Percentiles rank a stretch among this genome's conserved stretches.
Conservation (phyloP, 1,284 basidiomycete species). For the Ganoderma lingzhi region DNA sequence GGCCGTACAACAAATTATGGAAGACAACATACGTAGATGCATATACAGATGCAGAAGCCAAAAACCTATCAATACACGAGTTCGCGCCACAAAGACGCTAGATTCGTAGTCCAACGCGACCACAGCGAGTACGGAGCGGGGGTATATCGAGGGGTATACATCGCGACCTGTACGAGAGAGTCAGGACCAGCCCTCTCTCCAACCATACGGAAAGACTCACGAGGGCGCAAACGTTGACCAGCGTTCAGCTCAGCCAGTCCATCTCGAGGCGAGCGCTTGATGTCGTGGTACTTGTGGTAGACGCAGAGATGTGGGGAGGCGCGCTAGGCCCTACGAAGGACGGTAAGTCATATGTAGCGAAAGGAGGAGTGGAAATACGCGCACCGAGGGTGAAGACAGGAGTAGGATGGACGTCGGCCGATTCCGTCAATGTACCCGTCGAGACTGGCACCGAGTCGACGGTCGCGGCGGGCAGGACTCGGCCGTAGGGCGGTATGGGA, state of each 20-base stretch:
- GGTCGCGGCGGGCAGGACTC: neutral
- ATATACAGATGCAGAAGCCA: neutral
- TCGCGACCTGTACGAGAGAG: neutral
- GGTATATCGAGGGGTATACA: neutral
- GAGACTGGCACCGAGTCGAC: neutral
- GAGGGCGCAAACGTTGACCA: neutral
- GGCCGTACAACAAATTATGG: neutral
- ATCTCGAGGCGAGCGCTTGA: neutral
- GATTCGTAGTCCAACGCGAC: neutral
- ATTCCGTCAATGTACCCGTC: neutral
- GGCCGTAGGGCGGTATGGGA: neutral
- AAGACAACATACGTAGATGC: neutral
- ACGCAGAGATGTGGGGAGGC: neutral
- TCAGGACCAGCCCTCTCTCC: neutral
- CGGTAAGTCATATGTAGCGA: neutral
- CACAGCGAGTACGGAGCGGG: neutral
- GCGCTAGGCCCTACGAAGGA: neutral
- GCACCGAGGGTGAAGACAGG: neutral
- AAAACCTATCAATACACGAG: neutral
- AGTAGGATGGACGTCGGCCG: neutral
- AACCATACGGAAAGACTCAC: neutral
- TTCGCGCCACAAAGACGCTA: neutral
- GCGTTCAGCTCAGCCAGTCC: constrained; percentile 4
- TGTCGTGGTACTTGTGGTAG: neutral
- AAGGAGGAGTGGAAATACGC: neutral